Conservation (phyloP, 805 yeast species). For the Yarrowia hollandica region DNA sequence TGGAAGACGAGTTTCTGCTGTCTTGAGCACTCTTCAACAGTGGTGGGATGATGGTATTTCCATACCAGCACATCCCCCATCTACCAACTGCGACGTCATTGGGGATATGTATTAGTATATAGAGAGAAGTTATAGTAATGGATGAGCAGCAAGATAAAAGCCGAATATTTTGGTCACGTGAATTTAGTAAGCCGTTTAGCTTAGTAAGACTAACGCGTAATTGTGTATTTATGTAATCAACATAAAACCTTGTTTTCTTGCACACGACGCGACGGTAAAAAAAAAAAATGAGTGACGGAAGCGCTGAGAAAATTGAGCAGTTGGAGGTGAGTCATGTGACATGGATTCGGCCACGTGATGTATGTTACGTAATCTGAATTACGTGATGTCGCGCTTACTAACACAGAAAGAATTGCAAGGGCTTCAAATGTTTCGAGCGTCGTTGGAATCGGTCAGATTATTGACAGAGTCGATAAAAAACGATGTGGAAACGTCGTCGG, state of each 20-base stretch:
- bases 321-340: conserved; percentile 17
- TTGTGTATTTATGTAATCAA: neutral
- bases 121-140: neutral
- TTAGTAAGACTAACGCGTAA: too few species aligned
- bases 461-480: neutral
- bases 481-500: conserved; percentile 4
- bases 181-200: too few species aligned
- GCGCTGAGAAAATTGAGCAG: neutral
- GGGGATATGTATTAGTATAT: conserved; percentile 4
- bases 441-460: neutral
- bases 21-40: too few species aligned
- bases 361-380: neutral
- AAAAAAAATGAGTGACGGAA: conserved; percentile 13
- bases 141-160: neutral
- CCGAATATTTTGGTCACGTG: too few species aligned
- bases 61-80: too few species aligned
- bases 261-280: neutral
- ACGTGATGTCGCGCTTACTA: neutral
- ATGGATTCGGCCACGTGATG: too few species aligned
- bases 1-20: too few species aligned
- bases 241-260: neutral
- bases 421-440: neutral
- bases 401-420: conserved; percentile 1
- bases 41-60: too few species aligned
- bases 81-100: too few species aligned